phyloP scores from a whole-genome alignment of 306 rosid species.

The Comarum palustre region DNA sequence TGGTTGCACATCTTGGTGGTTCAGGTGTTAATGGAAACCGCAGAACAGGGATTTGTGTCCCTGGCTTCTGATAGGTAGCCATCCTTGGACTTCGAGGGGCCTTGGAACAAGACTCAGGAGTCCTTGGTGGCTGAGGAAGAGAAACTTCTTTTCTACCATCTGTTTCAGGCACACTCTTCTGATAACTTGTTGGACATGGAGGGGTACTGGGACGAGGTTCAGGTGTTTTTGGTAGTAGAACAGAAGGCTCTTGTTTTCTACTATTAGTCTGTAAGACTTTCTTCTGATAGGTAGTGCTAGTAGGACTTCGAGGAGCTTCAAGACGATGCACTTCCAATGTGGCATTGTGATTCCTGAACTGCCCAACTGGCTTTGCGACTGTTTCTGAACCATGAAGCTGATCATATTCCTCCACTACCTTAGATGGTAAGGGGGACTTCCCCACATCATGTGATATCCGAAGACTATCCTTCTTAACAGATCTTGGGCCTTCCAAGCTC shows the following conservation, averaged over 20 bases:
- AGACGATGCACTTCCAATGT: slow-evolving; percentile 20
- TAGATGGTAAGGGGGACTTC: slow-evolving; percentile 17
- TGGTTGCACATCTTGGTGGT: slow-evolving; percentile 29
- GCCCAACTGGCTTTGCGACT: slow-evolving; percentile 37
- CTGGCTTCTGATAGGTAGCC: slow-evolving; percentile 40
- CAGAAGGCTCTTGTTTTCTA: slow-evolving; percentile 39
- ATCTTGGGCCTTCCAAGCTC: slow-evolving; percentile 75
- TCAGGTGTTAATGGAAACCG: slow-evolving; percentile 66
- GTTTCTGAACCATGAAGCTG: slow-evolving; percentile 40
- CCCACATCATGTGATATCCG: slow-evolving; percentile 34
- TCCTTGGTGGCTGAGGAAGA: slow-evolving; percentile 35
- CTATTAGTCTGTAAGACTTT: slow-evolving; percentile 28
- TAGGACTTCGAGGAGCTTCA: slow-evolving; percentile 64
- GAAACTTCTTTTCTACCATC: slow-evolving; percentile 36
- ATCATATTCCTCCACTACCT: slow-evolving; percentile 31
- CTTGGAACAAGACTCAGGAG: slow-evolving; percentile 23
- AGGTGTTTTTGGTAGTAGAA: slow-evolving; percentile 29
- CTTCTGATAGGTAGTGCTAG: slow-evolving; percentile 32
- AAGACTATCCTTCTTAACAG: slow-evolving; percentile 48
- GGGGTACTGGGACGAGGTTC: slow-evolving; percentile 33
- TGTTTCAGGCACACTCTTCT: slow-evolving; percentile 32
- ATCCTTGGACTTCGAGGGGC: slow-evolving; percentile 56
- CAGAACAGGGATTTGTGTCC: slow-evolving; percentile 44
- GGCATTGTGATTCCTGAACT: slow-evolving; percentile 35
- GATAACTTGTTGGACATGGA: slow-evolving; percentile 52